phyloP scores from a whole-genome alignment of 2,329 filamentous ascomycete genomes.

The Talaromyces pinophilus region DNA sequence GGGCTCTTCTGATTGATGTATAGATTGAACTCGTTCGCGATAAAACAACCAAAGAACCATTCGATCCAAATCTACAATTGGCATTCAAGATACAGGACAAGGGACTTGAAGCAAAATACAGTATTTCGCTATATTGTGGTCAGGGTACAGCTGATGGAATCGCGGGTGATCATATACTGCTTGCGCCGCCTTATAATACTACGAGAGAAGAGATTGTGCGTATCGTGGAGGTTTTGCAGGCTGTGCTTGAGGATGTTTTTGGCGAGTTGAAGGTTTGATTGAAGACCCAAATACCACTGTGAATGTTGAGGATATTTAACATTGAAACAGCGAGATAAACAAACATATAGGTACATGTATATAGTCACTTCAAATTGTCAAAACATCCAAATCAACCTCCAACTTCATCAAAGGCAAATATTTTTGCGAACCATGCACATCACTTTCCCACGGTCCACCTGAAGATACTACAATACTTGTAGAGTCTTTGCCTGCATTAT shows the following conservation, averaged over 20 bases:
- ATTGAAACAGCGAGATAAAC: not conserved
- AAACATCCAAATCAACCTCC: not conserved
- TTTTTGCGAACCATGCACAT: not conserved
- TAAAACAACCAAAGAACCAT: slow-evolving; percentile 57
- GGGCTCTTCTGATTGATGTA: not conserved
- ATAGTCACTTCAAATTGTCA: not conserved
- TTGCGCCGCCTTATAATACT: slow-evolving; percentile 69
- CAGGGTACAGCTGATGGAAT: slow-evolving; percentile 60
- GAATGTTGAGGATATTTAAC: not conserved
- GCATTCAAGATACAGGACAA: slow-evolving; percentile 55
- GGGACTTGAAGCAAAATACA: slow-evolving; percentile 47
- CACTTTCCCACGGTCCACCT: not conserved
- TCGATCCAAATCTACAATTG: slow-evolving; percentile 49
- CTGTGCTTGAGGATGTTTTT: slow-evolving; percentile 58
- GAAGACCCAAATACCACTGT: not conserved
- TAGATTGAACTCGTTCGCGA: slow-evolving; percentile 61
- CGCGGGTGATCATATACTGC: slow-evolving; percentile 68
- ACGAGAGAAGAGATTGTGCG: slow-evolving; percentile 57
- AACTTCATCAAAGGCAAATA: not conserved
- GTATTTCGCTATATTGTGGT: slow-evolving; percentile 65
- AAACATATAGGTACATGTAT: not conserved
- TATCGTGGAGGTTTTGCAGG: slow-evolving; percentile 55
- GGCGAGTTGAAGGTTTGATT: slow-evolving; percentile 3
- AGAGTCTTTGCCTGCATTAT: not conserved
- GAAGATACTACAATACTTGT: not conserved